phyloP scores from a whole-genome alignment of 2,329 filamentous ascomycete species.

The Xylaria digitata region DNA sequence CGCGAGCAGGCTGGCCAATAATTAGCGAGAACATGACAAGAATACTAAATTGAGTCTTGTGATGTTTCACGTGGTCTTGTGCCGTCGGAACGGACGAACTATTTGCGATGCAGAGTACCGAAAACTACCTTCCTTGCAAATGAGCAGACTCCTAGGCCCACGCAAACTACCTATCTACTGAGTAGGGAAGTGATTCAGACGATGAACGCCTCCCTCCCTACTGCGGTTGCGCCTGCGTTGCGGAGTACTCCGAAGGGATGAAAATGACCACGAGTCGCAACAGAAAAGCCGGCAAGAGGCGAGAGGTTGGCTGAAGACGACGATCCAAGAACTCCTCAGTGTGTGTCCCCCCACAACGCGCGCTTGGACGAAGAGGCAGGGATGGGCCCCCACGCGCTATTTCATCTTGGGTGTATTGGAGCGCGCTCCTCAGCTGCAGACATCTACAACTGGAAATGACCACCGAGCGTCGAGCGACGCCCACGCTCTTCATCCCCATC shows the following conservation, averaged over 20 bases:
- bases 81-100: slow-evolving; percentile 22
- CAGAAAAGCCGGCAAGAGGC: slow-evolving; percentile 8
- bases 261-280: slow-evolving; percentile 16
- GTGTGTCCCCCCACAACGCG: slow-evolving; percentile 21
- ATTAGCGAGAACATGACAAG: background rate
- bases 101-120: slow-evolving; percentile 4
- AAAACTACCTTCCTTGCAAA: slow-evolving; percentile 5
- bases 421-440: slow-evolving; percentile 33
- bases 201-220: slow-evolving; percentile 6
- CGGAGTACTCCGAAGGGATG: slow-evolving; percentile 20
- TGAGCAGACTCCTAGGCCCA: slow-evolving; percentile 10
- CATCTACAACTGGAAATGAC: slow-evolving; percentile 37
- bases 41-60: background rate
- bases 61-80: slow-evolving; percentile 26
- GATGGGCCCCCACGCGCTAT: slow-evolving; percentile 39
- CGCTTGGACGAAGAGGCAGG: slow-evolving; percentile 27
- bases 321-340: slow-evolving; percentile 12
- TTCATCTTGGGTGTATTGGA: slow-evolving; percentile 36
- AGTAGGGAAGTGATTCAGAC: slow-evolving; percentile 2
- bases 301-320: slow-evolving; percentile 15
- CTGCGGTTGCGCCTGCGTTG: background rate
- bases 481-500: slow-evolving; percentile 26
- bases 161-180: background rate
- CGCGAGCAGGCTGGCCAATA: slow-evolving; percentile 11
- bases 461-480: slow-evolving; percentile 39